Percentiles rank a stretch among this genome's conserved stretches.
phyloP scores from a whole-genome alignment of 2,329 filamentous ascomycete species.

The Aspergillus spinulosporus region DNA sequence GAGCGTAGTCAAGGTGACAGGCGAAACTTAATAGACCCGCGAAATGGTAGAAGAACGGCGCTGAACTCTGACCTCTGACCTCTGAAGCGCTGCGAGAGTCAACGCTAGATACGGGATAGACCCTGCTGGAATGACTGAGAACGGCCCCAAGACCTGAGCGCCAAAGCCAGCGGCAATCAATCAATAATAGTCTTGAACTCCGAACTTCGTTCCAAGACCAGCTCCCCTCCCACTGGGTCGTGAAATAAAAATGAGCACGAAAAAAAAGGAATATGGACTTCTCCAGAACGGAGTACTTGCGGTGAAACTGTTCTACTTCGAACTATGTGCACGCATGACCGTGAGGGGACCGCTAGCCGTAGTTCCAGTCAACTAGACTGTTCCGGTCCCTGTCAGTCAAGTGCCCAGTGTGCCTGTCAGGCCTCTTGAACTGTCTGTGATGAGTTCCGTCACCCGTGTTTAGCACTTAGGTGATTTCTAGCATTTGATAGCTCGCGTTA shows the following conservation, averaged over 20 bases:
- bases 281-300: conserved; percentile 14
- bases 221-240: background rate
- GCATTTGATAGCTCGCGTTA: conserved; percentile 12
- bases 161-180: conserved; percentile 14
- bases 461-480: conserved; percentile 3
- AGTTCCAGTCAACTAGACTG: background rate
- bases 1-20: conserved; percentile 19
- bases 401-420: background rate
- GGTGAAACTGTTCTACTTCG: conserved; percentile 26
- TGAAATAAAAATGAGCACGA: background rate
- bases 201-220: conserved; percentile 1
- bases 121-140: conserved; percentile 9
- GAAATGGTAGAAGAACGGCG: conserved; percentile 11
- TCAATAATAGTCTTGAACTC: background rate
- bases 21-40: conserved; percentile 15
- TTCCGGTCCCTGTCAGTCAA: conserved; percentile 14
- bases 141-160: conserved; percentile 9
- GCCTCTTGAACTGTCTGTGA: background rate
- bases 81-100: conserved; percentile 11
- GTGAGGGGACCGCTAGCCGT: conserved; percentile 24
- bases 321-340: conserved; percentile 38
- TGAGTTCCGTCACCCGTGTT: conserved; percentile 1
- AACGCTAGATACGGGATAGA: conserved; percentile 2
- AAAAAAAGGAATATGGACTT: conserved; percentile 16
- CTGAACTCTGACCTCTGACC: conserved; percentile 1